Conservation (phyloP, 441 rosid genomes). For the Rhodomyrtus psidioides region DNA sequence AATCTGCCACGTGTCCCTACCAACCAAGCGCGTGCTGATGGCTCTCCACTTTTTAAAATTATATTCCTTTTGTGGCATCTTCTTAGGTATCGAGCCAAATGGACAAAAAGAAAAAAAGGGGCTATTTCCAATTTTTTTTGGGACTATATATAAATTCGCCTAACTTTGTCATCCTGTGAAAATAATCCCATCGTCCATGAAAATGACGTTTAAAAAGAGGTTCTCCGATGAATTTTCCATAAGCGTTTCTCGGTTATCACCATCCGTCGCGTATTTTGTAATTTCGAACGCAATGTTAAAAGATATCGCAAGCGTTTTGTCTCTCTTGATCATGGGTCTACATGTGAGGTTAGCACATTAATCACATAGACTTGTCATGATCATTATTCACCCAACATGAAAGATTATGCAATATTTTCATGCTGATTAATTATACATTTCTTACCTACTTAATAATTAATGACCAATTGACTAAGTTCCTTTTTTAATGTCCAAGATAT, state of each 20-base stretch:
- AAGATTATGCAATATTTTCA: background rate
- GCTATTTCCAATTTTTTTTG: background rate
- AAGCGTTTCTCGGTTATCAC: background rate
- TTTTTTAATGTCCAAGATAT: background rate
- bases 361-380: background rate
- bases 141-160: background rate
- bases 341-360: background rate
- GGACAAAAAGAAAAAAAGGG: background rate
- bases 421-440: background rate
- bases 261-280: fast-evolving
- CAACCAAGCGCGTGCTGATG: background rate
- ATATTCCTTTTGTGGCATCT: background rate
- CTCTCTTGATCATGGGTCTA: background rate
- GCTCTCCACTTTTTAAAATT: background rate
- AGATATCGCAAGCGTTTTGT: background rate
- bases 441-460: background rate
- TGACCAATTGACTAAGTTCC: background rate
- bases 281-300: fast-evolving
- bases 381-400: background rate
- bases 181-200: background rate
- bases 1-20: background rate
- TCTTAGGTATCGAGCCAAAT: background rate
- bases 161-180: background rate
- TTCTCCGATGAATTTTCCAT: background rate
- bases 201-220: background rate